Conservation (phyloP, 2,329 filamentous ascomycete genomes). For the Chrysoporthe cubensis region DNA sequence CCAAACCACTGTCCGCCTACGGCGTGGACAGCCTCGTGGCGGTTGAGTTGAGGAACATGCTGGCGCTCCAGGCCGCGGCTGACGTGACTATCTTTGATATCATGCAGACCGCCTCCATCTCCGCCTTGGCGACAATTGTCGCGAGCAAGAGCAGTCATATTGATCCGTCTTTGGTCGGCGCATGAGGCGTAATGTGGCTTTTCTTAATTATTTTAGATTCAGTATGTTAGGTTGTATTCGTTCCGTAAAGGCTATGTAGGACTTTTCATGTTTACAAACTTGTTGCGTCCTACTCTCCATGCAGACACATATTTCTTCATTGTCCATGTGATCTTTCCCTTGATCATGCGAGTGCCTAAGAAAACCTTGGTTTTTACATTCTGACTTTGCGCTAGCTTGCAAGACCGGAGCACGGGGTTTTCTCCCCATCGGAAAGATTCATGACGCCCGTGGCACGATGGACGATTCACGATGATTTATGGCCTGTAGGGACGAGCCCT, state of each 20-base stretch:
- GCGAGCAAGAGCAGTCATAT: conserved; percentile 15
- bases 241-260: neutral
- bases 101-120: conserved; percentile 17
- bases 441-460: neutral
- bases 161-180: neutral
- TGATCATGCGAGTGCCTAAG: no score
- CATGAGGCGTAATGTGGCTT: neutral
- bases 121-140: neutral
- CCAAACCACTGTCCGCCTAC: conserved; percentile 32
- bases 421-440: no score
- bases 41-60: conserved; percentile 37
- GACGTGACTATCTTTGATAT: conserved; percentile 23
- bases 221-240: neutral
- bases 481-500: neutral
- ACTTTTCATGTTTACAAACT: neutral
- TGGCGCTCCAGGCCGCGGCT: conserved; percentile 14
- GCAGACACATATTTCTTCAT: neutral
- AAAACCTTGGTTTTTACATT: no score
- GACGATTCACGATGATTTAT: no score
- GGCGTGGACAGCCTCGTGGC: conserved; percentile 40
- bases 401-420: no score
- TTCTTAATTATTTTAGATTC: neutral
- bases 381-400: no score
- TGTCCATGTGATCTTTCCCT: neutral
- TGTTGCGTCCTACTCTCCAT: neutral